Base-by-base conservation (phyloP, 2,329 filamentous ascomycete genomes). In the Trichoderma gracile region DNA sequence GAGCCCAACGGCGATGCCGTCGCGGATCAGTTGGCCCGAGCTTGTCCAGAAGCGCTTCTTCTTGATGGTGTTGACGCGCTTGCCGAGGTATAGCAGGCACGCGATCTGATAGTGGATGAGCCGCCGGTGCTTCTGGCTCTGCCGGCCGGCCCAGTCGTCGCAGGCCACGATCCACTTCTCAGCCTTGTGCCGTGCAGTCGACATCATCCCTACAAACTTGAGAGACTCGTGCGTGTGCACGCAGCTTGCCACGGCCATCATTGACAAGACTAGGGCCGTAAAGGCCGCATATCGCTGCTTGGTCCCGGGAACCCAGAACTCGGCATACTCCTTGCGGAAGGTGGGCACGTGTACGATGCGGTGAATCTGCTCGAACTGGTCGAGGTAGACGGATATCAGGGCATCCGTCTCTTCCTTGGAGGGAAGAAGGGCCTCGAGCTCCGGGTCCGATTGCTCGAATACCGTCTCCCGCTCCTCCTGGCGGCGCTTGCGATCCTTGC, bases 31-130 rank as follows among this genome's bases (percentile, higher is more conserved):
- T 5, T 81, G 78, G 0, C 85, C 84, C 1, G 85, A 79, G 45
- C 80, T 79, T 17, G 83, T 85, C 85, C 85, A 87, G 73, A 85
- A 87, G 14, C 84, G 79, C 79, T 87, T 87, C 80, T 87, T 87
- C 77, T 87, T 86, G 68, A 87, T 81, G 2, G 82, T 84, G 73
- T 88, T 88, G 67, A 87, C 82, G 33, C 83, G 78, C 77, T 87
- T 87, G 49, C 82, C 84, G 2, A 87, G 79, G 67, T 86, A 87
- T n/a, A 85, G 70, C 38, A 88, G 75, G 68, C 85, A 87, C 14
- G 80, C 79, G 17, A 87, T 81, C 72, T 87, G 85, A 71, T 86
- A 87, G 72, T 87, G 84, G 15, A 87, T 82, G 25, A 87, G 79
- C 50, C 80, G 80, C 53, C 85, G 81, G 67, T 87, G 84, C 74